phyloP scores from a whole-genome alignment of 345 rosid species.

The Heritiera fomes region DNA sequence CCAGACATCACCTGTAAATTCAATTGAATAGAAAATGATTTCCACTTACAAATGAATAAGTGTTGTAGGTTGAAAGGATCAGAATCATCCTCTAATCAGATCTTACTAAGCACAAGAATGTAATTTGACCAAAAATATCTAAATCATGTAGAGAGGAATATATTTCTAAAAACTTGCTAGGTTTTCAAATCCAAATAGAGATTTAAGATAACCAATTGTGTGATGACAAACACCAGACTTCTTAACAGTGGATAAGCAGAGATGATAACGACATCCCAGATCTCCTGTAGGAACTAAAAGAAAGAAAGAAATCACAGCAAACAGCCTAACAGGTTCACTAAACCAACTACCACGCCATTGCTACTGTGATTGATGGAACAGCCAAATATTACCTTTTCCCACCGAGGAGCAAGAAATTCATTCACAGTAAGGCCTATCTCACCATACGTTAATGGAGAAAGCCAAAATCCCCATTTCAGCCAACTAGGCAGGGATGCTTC shows the following conservation, averaged over 20 bases:
- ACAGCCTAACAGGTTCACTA: not conserved
- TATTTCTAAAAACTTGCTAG: not conserved
- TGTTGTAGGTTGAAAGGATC: not conserved
- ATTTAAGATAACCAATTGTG: not conserved
- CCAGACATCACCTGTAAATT: conserved; percentile 39
- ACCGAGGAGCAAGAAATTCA: conserved; percentile 76
- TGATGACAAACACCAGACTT: not conserved
- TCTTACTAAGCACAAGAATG: not conserved
- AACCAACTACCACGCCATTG: not conserved
- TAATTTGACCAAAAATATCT: not conserved
- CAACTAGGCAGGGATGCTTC: conserved; percentile 73
- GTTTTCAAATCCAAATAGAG: not conserved
- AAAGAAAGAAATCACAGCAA: not conserved
- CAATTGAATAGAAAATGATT: not conserved
- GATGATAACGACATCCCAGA: not conserved
- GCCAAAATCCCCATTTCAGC: conserved; percentile 83
- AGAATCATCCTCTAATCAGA: not conserved
- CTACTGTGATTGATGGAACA: not conserved
- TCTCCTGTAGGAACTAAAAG: not conserved
- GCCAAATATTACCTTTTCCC: conserved; percentile 55
- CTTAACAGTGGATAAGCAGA: not conserved
- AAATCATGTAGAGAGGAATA: not conserved
- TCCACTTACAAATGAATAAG: not conserved
- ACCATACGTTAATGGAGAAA: conserved; percentile 65
- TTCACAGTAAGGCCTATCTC: conserved; percentile 70